Percentiles rank a stretch among this genome's conserved stretches.
Conservation (phyloP, 1,284 basidiomycete species). For the Cutaneotrichosporon cavernicola region DNA sequence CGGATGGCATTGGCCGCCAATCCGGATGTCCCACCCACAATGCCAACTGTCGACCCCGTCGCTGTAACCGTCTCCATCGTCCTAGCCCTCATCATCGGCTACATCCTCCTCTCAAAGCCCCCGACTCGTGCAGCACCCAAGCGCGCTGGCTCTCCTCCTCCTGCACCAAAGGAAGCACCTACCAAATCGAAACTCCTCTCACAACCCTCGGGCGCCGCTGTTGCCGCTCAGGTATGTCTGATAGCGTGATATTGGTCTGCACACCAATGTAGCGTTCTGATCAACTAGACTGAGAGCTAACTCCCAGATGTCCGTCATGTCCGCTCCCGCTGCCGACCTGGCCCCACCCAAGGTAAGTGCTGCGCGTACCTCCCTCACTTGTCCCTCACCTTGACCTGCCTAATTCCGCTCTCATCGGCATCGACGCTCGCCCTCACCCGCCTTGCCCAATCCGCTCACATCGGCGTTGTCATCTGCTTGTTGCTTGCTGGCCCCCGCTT, state of each 20-base stretch:
- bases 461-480: too few species aligned
- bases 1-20: not conserved
- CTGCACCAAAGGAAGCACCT: not conserved
- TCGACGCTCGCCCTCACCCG: too few species aligned
- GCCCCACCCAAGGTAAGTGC: slow-evolving; percentile 47
- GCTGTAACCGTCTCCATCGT: not conserved
- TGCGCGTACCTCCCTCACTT: not conserved
- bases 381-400: not conserved
- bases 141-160: not conserved
- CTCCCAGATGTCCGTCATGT: slow-evolving; percentile 40
- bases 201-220: slow-evolving; percentile 46
- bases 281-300: too few species aligned
- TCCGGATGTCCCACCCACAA: not conserved
- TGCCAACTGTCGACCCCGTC: not conserved
- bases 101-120: slow-evolving; percentile 1
- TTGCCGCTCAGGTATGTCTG: slow-evolving; percentile 45
- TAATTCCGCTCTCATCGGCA: not conserved
- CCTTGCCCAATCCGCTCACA: too few species aligned
- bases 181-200: not conserved
- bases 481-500: too few species aligned
- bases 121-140: not conserved
- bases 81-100: not conserved
- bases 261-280: too few species aligned
- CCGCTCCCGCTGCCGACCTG: slow-evolving; percentile 46
- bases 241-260: too few species aligned